Evolutionary conservation across 495 filamentous ascomycete genomes (phyloP).

Genomic region (Apiosordaria backusii): DNA sequence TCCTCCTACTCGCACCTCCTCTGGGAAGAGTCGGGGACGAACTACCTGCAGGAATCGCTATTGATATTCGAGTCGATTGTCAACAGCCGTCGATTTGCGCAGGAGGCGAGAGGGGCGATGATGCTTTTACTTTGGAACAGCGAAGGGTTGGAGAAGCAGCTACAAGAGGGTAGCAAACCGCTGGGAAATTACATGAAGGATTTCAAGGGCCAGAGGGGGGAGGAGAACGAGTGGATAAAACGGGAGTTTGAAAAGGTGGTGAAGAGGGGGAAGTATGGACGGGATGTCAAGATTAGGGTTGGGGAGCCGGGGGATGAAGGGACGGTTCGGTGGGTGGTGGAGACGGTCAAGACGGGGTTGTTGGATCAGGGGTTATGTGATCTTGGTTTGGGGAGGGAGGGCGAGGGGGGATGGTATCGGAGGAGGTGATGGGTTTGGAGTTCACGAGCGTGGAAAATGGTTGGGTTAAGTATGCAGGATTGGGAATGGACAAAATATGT

Average conservation of each 20-base stretch:
- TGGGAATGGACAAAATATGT: too few species aligned
- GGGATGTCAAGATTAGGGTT: not conserved
- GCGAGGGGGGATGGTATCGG: not conserved
- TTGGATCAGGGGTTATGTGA: slow-evolving; percentile 4
- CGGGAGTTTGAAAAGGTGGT: not conserved
- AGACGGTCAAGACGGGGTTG: not conserved
- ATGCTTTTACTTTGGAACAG: not conserved
- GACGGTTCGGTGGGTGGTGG: not conserved
- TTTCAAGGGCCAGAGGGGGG: not conserved
- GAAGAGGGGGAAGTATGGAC: not conserved
- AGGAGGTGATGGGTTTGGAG: not conserved
- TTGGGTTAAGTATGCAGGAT: too few species aligned
- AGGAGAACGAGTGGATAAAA: not conserved
- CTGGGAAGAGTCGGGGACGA: not conserved
- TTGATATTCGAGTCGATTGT: not conserved
- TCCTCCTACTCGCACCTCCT: not conserved
- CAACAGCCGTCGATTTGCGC: not conserved
- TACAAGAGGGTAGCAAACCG: not conserved
- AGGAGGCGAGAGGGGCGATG: not conserved
- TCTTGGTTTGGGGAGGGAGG: not conserved
- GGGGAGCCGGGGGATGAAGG: not conserved
- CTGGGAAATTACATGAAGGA: not conserved
- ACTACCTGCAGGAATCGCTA: not conserved
- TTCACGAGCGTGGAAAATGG: too few species aligned
- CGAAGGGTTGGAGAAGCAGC: not conserved